Conservation (phyloP, 345 rosid genomes). For the Arabis hirsuta region DNA sequence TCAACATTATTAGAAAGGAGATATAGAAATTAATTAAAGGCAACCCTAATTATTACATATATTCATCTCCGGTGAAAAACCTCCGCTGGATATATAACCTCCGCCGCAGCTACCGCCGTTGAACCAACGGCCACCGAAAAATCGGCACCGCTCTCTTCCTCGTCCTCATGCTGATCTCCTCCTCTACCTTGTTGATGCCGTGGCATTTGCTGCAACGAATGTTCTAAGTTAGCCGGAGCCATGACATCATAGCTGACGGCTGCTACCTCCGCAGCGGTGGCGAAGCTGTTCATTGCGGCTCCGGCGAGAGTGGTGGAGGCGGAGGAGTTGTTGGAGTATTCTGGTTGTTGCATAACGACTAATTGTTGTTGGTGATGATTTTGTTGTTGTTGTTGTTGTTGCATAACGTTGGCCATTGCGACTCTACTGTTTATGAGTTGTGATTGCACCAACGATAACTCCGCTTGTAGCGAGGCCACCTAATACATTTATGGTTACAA, state of each 20-base stretch:
- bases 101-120: conserved; percentile 27
- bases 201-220: conserved; percentile 43
- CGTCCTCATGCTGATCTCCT: conserved; percentile 63
- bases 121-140: conserved; percentile 45
- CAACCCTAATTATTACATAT: not conserved
- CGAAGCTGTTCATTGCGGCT: conserved; percentile 55
- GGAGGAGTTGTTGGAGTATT: conserved; percentile 93
- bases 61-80: conserved; percentile 52
- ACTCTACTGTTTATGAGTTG: conserved; percentile 78
- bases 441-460: conserved; percentile 77
- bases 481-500: conserved; percentile 38
- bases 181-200: conserved; percentile 49
- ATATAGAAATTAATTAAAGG: not conserved
- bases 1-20: conserved; percentile 2
- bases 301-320: conserved; percentile 73
- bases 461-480: conserved; percentile 87
- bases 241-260: conserved; percentile 56
- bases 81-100: conserved; percentile 46
- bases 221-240: conserved; percentile 54
- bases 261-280: conserved; percentile 19
- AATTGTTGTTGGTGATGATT: conserved; percentile 52
- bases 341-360: conserved; percentile 65
- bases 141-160: conserved; percentile 60
- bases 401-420: conserved; percentile 73
- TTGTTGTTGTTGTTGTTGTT: conserved; percentile 47